Base-by-base conservation (phyloP, 441 rosid species). In the Adansonia grandidieri region DNA sequence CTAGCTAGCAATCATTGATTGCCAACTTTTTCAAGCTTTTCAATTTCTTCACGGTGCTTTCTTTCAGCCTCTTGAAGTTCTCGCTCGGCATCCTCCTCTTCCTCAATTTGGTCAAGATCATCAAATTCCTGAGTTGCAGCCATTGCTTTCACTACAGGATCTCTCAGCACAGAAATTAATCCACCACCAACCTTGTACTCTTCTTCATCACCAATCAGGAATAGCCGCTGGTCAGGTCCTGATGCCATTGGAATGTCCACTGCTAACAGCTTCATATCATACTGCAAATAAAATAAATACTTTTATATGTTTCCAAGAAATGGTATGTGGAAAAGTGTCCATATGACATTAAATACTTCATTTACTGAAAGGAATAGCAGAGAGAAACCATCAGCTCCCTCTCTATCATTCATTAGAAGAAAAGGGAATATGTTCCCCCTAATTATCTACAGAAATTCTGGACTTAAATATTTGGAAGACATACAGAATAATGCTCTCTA, bases 81-180 rank as follows among this genome's bases (percentile, higher is more conserved):
- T 79, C 82, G 87, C 80, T 91, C 87, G 0, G 90, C 96, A 57
- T 95, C 99, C 84, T 92, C 91, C 83, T 91, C 90, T 77, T 94
- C 98, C 85, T 94, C 99, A 22, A 91, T 90, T 65, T 85, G 84
- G 56, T 96, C 97, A 71, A 94, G 97, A 79, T 87, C 87, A 69
- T 94, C 99, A 73, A 96, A 96, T 82, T 94, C 99, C 85, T 93
- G 91, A 54, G 88, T 81, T 48, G 97, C 97, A 14, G 96, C 92
- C 97, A 94, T 91, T 80, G 98, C 99, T 84, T 88, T 96, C 74
- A 93, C 89, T 14, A 94, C 94, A 4, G 99, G 99, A 83, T 94
- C 98, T 85, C 98, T 87, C 77, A 94, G 83, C 85, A 90, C 88
- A 48, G 91, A 83, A 72, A 94, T 96, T 64, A 94, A 79, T 71